Percentiles rank a stretch among this genome's conserved stretches.
Evolutionary conservation across 257 asterid genomes (phyloP).

Genomic region (Euphrasia confusa): DNA sequence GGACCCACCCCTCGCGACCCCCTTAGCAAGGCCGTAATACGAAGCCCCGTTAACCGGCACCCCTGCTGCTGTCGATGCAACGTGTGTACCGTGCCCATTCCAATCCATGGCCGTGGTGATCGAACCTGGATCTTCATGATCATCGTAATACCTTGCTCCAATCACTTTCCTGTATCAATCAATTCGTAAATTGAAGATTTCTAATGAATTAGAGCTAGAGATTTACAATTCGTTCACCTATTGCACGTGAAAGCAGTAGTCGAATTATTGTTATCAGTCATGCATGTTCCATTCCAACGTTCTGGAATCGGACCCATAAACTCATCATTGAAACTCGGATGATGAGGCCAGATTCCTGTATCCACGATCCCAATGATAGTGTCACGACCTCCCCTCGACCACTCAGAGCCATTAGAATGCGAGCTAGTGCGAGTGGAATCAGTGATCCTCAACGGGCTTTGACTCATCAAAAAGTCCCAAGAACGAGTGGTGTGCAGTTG

Average conservation of each 20-base stretch:
- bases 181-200: too few relatives aligned
- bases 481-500: constrained; percentile 41
- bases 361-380: constrained; percentile 76
- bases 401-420: constrained; percentile 8
- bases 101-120: constrained; percentile 45
- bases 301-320: constrained; percentile 59
- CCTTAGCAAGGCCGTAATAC: constrained; percentile 60
- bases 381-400: constrained; percentile 39
- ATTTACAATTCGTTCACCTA: constrained; percentile 28
- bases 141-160: constrained; percentile 66
- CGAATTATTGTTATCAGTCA: constrained; percentile 43
- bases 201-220: too few relatives aligned
- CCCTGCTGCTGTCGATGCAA: constrained; percentile 66
- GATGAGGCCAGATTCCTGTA: constrained; percentile 92
- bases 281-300: constrained; percentile 76
- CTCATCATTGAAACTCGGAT: constrained; percentile 60
- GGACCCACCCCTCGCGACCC: constrained; percentile 72
- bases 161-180: constrained; percentile 50
- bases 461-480: constrained; percentile 76
- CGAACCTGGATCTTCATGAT: constrained; percentile 11
- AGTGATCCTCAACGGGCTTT: constrained; percentile 27
- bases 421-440: too few relatives aligned
- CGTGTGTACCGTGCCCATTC: constrained; percentile 46
- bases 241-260: constrained; percentile 48
- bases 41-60: constrained; percentile 56